Evolutionary conservation across 2,329 filamentous ascomycete species (phyloP), one percentile per base, ranked within the genome.

Genomic region (Chaetomium olivaceum): DNA sequence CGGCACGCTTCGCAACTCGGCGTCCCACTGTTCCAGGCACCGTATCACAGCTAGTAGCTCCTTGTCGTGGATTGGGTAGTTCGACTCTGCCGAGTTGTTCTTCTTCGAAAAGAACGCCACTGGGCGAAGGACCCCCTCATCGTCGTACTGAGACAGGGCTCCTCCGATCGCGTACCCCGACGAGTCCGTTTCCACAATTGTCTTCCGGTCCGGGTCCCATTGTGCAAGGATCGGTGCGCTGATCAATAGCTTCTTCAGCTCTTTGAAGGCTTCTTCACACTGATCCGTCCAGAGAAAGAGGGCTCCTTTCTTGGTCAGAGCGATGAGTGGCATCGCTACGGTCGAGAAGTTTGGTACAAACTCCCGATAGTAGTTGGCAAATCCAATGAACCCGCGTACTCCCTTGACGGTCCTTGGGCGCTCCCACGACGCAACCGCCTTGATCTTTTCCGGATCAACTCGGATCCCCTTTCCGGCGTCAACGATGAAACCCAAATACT

Each of bases 211-310:
- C 16, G 31, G 56, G 46, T 59, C 55, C 62, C 25, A 64, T 25
- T 64, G 33, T 7, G 29, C 62, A 4, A 64, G 11, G 5, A 64
- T 14, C 5, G 62, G 62, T 2, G 50, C 56, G 16, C 56, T 36
- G 23, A 58, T 65, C 3, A 65, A 25, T 7, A 65, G 46, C n/a
- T 51, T 21, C 25, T 65, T 65, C 2, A 61, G 25, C 3, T 9
- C 31, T 14, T 61, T 16, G 21, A 65, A 65, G 7, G 63, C 63
- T 23, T 61, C n/a, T 48, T 65, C 50, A 39, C 31, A 64, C 29
- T 64, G 12, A 9, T 21, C 25, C 23, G 58, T 46, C 50, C 19
- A 64, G 52, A 50, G 2, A n/a, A 61, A 64, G 27, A 39, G 51
- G 7, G 25, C n/a, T 7, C 36, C 57, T 21, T 64, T 64, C 36